These are phyloP conservation scores for Botrytis medusae DNA, from an alignment of 2,329 filamentous ascomycete genomes.

Conservation along the genomic window DNA sequence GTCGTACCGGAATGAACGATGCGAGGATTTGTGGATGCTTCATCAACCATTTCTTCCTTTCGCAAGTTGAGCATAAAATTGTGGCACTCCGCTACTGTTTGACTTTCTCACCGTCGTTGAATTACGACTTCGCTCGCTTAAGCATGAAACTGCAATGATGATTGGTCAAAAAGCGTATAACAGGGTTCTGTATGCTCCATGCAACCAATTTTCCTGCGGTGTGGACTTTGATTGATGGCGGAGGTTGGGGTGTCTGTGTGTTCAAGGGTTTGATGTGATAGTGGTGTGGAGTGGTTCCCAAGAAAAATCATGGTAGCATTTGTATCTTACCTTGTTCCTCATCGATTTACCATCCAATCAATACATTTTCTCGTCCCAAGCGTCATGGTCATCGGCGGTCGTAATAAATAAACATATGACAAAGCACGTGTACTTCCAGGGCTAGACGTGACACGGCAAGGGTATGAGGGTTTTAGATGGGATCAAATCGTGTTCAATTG, in stretches of 20 bases:
- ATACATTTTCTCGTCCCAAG: neutral
- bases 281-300: conserved; percentile 21
- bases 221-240: conserved; percentile 25
- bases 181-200: conserved; percentile 19
- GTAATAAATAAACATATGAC: conserved; percentile 37
- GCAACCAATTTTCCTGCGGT: conserved; percentile 25
- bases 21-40: conserved; percentile 6
- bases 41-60: conserved; percentile 9
- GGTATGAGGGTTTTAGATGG: neutral
- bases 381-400: conserved; percentile 10
- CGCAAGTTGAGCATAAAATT: conserved; percentile 1
- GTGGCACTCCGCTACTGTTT: conserved; percentile 16
- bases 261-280: conserved; percentile 13
- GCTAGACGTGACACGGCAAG: conserved; percentile 36
- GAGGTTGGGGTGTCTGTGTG: conserved; percentile 16
- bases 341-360: conserved; percentile 15
- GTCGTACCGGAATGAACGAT: conserved; percentile 15
- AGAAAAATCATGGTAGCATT: conserved; percentile 11
- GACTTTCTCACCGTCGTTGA: conserved; percentile 25
- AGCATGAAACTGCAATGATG: neutral
- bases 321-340: neutral
- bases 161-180: conserved; percentile 24
- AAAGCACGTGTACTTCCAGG: conserved; percentile 32
- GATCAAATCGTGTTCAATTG: neutral
- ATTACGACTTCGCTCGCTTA: conserved; percentile 23